Percentiles rank a stretch among this genome's conserved stretches.
Conservation (phyloP, 495 filamentous ascomycete species). For the Emericellopsis terricola region DNA sequence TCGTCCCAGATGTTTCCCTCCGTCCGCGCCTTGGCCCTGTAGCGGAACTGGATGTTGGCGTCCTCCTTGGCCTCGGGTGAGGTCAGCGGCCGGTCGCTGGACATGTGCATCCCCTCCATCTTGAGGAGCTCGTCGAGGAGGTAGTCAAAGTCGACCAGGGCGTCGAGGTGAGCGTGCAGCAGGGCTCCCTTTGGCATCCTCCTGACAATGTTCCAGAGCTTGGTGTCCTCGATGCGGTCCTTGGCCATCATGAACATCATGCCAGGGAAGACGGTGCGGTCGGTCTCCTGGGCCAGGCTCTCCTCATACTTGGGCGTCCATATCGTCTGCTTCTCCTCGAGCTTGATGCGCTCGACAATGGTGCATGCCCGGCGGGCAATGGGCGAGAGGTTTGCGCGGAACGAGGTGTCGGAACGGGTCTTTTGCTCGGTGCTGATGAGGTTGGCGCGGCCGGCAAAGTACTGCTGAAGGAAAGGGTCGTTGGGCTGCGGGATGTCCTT, state of each 20-base stretch:
- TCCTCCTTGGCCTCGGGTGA: constrained; percentile 25
- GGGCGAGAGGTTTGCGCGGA: constrained; percentile 52
- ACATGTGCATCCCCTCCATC: constrained; percentile 60
- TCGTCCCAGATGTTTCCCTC: constrained; percentile 39
- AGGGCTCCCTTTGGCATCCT: constrained; percentile 84
- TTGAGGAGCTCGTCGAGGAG: constrained; percentile 50
- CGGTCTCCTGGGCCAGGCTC: constrained; percentile 30
- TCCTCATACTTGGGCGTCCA: constrained; percentile 59
- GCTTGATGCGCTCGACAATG: constrained; percentile 63
- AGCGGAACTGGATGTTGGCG: constrained; percentile 37
- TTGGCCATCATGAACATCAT: constrained; percentile 80
- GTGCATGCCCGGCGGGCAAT: constrained; percentile 54
- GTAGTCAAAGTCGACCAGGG: constrained; percentile 76
- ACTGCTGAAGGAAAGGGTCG: constrained; percentile 65
- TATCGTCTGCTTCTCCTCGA: constrained; percentile 49
- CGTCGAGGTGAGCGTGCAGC: constrained; percentile 74
- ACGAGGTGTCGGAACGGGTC: constrained; percentile 45
- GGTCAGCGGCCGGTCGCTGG: constrained; percentile 29
- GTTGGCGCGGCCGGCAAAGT: constrained; percentile 55
- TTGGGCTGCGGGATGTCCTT: constrained; percentile 32
- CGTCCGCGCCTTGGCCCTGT: constrained; percentile 11
- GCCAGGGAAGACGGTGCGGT: constrained; percentile 51
- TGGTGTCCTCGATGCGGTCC: constrained; percentile 59
- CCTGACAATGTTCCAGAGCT: constrained; percentile 69
- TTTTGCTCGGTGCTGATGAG: constrained; percentile 66